Conservation (phyloP, 805 yeast species). For the Wickerhamiella spandovensis region DNA sequence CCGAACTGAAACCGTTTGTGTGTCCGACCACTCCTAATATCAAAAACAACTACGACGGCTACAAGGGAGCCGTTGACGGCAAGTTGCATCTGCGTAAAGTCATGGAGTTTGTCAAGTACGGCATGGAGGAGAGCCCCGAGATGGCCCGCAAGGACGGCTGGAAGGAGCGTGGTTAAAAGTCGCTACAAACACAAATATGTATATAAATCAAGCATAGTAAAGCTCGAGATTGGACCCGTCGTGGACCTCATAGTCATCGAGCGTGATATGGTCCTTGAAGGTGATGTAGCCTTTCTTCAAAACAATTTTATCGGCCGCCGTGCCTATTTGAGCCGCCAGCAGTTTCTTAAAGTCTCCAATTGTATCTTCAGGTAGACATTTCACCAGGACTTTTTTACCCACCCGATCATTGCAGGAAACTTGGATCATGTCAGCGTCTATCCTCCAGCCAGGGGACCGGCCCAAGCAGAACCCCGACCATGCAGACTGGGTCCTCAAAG, state of each 20-base stretch:
- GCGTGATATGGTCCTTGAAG: constrained; percentile 75
- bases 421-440: constrained; percentile 57
- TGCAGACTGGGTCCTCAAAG: neutral
- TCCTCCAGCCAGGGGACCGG: no score
- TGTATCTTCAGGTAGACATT: constrained; percentile 70
- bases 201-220: constrained; percentile 27
- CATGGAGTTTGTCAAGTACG: constrained; percentile 63
- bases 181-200: neutral
- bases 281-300: constrained; percentile 77
- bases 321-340: constrained; percentile 71
- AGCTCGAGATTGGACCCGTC: constrained; percentile 79
- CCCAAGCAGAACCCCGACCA: neutral
- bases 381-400: constrained; percentile 79
- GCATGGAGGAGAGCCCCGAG: constrained; percentile 28
- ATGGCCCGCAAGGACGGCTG: constrained; percentile 18
- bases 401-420: constrained; percentile 62
- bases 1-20: constrained; percentile 57
- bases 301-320: constrained; percentile 45
- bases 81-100: constrained; percentile 58
- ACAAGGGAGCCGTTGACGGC: constrained; percentile 57
- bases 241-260: constrained; percentile 92
- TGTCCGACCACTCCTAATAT: constrained; percentile 61
- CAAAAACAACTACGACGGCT: constrained; percentile 57
- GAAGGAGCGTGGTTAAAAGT: constrained; percentile 17
- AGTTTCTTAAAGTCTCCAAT: constrained; percentile 84